Base-by-base conservation (phyloP, 1,284 basidiomycete species). In the Pisolithus thermaeus region DNA sequence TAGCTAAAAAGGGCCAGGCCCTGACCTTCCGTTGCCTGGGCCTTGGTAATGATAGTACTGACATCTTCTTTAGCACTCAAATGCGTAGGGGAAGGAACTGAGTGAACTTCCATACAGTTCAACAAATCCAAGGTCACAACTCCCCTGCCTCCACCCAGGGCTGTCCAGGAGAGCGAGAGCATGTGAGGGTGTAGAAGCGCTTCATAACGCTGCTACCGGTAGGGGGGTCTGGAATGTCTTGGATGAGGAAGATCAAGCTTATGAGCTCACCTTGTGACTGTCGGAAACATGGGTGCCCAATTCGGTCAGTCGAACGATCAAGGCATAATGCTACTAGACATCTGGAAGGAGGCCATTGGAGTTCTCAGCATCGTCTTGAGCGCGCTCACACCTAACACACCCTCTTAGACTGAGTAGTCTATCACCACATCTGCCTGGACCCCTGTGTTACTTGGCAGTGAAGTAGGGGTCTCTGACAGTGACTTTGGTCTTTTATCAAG, bases 1-100 rank as follows among this genome's bases (percentile, higher is more conserved):
- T 70, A 95, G 77, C 62, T 92, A 90, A 70, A 95, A 94, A 0
- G n/a, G n/a, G n/a, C n/a, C n/a, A n/a, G n/a, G n/a, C n/a, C n/a
- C n/a, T n/a, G n/a, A n/a, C n/a, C n/a, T n/a, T n/a, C n/a, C n/a
- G n/a, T n/a, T n/a, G n/a, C n/a, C n/a, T n/a, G n/a, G n/a, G n/a
- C n/a, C n/a, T n/a, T n/a, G n/a, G n/a, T n/a, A n/a, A n/a, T n/a
- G n/a, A n/a, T n/a, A n/a, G n/a, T n/a, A n/a, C n/a, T n/a, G n/a
- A n/a, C n/a, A n/a, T n/a, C n/a, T n/a, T n/a, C n/a, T n/a, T n/a
- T n/a, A n/a, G n/a, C n/a, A n/a, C n/a, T n/a, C n/a, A n/a, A n/a
- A n/a, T n/a, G n/a, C n/a, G n/a, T n/a, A n/a, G n/a, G n/a, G n/a
- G n/a, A n/a, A n/a, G n/a, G n/a, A n/a, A n/a, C n/a, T n/a, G n/a